Conservation (phyloP, 2,329 filamentous ascomycete species). For the Tolypocladium endophyticum region DNA sequence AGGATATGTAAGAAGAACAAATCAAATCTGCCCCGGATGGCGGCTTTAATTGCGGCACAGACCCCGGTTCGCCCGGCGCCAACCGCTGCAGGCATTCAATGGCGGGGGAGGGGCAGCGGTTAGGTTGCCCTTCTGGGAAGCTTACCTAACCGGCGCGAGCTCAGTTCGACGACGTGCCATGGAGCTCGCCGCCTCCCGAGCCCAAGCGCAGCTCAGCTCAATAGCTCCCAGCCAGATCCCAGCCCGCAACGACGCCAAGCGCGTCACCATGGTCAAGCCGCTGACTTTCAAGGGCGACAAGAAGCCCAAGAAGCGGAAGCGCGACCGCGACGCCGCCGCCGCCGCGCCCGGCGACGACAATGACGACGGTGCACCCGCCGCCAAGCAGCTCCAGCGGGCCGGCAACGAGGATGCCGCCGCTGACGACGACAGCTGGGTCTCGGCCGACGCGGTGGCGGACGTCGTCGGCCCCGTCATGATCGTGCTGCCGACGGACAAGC, state of each 20-base stretch:
- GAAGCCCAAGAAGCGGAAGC: slow-evolving; percentile 86
- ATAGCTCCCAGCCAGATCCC: neutral
- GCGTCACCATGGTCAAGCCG: slow-evolving; percentile 65
- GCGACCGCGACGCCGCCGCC: slow-evolving; percentile 35
- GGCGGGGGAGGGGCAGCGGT: slow-evolving; percentile 1
- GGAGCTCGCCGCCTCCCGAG: slow-evolving; percentile 24
- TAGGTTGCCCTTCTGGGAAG: neutral
- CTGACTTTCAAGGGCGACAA: slow-evolving; percentile 97
- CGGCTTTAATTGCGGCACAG: neutral
- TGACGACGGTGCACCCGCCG: slow-evolving; percentile 26
- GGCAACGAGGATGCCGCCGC: slow-evolving; percentile 24
- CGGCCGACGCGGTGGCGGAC: slow-evolving; percentile 63
- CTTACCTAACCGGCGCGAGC: slow-evolving; percentile 14
- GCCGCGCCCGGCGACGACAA: slow-evolving; percentile 25
- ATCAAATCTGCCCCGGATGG: neutral
- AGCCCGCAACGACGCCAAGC: neutral
- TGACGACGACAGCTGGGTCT: slow-evolving; percentile 85
- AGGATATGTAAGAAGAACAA: neutral
- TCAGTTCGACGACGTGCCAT: slow-evolving; percentile 1
- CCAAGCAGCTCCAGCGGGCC: slow-evolving; percentile 10
- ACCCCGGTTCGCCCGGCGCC: neutral
- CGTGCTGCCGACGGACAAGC: slow-evolving; percentile 64
- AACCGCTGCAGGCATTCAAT: neutral
- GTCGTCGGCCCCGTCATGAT: slow-evolving; percentile 75
- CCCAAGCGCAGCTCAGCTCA: neutral